Evolutionary conservation across 768 basidiomycete species (phyloP).

Genomic region (Kwoniella europaea): DNA sequence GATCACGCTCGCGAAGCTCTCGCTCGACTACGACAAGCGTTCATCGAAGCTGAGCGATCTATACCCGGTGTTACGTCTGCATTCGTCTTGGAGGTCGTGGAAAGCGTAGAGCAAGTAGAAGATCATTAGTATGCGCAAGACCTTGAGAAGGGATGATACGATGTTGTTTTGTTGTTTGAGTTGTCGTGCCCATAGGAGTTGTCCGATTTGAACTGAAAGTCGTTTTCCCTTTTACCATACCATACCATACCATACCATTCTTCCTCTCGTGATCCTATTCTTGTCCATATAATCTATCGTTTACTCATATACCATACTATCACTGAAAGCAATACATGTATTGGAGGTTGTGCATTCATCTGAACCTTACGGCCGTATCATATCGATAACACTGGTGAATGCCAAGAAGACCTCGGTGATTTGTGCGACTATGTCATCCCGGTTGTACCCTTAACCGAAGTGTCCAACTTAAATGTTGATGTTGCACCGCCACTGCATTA

Average conservation of each 20-base stretch:
- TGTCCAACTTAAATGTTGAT: neutral
- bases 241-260: too few species aligned
- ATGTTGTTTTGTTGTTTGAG: too few species aligned
- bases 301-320: neutral
- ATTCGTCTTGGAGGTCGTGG: slow-evolving; percentile 78
- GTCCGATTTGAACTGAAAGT: too few species aligned
- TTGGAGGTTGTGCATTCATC: neutral
- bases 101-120: slow-evolving; percentile 57
- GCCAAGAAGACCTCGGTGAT: neutral
- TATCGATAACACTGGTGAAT: neutral
- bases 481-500: neutral
- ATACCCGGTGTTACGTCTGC: slow-evolving; percentile 95
- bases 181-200: too few species aligned
- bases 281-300: too few species aligned
- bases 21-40: slow-evolving; percentile 83
- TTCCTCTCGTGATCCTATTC: too few species aligned
- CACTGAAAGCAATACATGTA: neutral
- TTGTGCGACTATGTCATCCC: neutral
- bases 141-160: too few species aligned
- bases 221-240: too few species aligned
- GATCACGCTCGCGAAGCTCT: slow-evolving; percentile 86
- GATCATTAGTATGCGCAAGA: slow-evolving; percentile 12
- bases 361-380: neutral
- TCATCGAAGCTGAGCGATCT: slow-evolving; percentile 90
- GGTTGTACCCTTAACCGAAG: neutral